Evolutionary conservation across 164 flowering plant species (phyloP), one percentile per base, ranked within the genome.

Genomic region (Chimonanthus praecox): DNA sequence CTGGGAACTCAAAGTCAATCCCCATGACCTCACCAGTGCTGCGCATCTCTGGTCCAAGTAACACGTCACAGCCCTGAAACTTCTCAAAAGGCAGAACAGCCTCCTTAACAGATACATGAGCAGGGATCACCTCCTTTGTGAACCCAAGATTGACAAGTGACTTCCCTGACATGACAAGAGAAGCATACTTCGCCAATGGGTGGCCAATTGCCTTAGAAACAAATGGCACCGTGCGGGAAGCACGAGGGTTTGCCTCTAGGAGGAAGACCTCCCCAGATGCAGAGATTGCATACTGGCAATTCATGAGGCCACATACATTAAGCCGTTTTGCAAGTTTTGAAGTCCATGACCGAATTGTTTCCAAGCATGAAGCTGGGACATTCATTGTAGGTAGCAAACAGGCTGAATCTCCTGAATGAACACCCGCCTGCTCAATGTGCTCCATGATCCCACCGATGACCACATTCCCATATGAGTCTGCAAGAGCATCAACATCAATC

Each of bases 1-100:
- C 77, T 9, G 97, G 76, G 62, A 85, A 88, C 46, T 83, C 84
- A 74, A 68, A 85, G 79, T 85, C 88, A 72, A 95, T 90, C 46
- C 98, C 97, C 99, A 93, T 93, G 8, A 93, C 98, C 81, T 95
- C 99, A 62, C 98, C 98, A 10, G 99, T 95, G 82, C 99, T 93
- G 48, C 92, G 88, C 97, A 93, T 93, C 83, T 95, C 98, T 18
- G 98, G 99, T 13, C 99, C 97, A 47, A 93, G 84, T 73, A 93
- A 72, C 63, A 95, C 93, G 80, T 95, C 97, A 71, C 94, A 94
- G 46, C 98, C 97, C 72, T 84, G 97, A 80, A 93, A 95, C 83
- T 92, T 90, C 78, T 89, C 97, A 76, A 93, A 92, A 15, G 97
- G 97, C 48, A 95, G 92, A 71, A 93, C 99, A 47, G 97, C 98